These are phyloP conservation scores for Hymenoscyphus infarciens DNA, from an alignment of 2,329 filamentous ascomycete genomes.

Conservation along the genomic window DNA sequence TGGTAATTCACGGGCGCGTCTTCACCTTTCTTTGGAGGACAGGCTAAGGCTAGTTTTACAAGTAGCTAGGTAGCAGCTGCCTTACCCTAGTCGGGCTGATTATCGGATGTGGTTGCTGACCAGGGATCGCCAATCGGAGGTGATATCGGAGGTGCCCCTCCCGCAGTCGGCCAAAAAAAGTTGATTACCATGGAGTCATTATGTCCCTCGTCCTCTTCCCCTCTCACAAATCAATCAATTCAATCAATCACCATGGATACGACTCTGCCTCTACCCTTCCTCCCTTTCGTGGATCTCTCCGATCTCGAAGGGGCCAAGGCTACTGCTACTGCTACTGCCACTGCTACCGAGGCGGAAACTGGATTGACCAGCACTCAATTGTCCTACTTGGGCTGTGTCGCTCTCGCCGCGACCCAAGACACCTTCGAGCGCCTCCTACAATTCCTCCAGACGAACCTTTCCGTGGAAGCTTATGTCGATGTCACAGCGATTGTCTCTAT, in stretches of 20 bases:
- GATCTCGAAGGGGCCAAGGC: slow-evolving; percentile 41
- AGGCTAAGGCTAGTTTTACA: not conserved
- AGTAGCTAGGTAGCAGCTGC: too few species aligned
- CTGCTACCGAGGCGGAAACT: slow-evolving; percentile 43
- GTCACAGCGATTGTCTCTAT: slow-evolving; percentile 63
- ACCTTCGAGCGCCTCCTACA: slow-evolving; percentile 32
- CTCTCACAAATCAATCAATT: slow-evolving; percentile 3
- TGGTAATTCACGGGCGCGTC: not conserved
- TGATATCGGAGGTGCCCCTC: slow-evolving; percentile 5
- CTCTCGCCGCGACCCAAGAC: slow-evolving; percentile 47
- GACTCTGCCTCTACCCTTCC: slow-evolving; percentile 59
- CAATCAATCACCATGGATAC: slow-evolving; percentile 52
- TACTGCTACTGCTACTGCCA: too few species aligned
- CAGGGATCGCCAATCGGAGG: not conserved
- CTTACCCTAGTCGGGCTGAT: not conserved
- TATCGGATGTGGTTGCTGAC: not conserved
- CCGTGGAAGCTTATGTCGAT: slow-evolving; percentile 69
- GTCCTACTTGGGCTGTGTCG: slow-evolving; percentile 55
- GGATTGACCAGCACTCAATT: slow-evolving; percentile 56
- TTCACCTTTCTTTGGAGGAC: not conserved
- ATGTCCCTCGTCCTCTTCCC: slow-evolving; percentile 8
- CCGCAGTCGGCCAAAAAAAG: slow-evolving; percentile 11
- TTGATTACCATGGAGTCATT: slow-evolving; percentile 16
- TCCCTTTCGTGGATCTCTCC: slow-evolving; percentile 52
- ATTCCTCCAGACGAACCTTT: slow-evolving; percentile 48